Conservation (phyloP, 345 rosid genomes). For the Dipteronia sinensis region DNA sequence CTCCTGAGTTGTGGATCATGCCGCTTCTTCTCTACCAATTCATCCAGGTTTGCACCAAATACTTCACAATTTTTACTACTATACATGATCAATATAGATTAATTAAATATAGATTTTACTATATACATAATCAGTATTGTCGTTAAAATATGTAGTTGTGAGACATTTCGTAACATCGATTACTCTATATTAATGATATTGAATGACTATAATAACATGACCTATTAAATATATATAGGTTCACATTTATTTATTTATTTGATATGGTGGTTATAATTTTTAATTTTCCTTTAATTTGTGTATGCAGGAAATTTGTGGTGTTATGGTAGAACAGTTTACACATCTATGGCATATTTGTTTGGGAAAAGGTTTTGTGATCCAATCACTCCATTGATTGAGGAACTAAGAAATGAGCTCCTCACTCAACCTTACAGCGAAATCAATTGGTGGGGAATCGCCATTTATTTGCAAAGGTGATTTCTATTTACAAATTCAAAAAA, state of each 20-base stretch:
- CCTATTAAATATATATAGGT: too few relatives aligned
- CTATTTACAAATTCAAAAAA: not conserved
- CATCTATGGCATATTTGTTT: not conserved
- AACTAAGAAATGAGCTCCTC: not conserved
- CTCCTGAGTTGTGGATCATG: not conserved
- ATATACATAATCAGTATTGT: too few relatives aligned
- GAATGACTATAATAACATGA: too few relatives aligned
- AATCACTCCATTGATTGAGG: not conserved
- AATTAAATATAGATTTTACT: too few relatives aligned
- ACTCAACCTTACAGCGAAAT: not conserved
- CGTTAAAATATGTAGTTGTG: too few relatives aligned
- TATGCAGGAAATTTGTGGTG: slow-evolving; percentile 12
- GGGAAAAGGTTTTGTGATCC: not conserved
- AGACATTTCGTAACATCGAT: too few relatives aligned
- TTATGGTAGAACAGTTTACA: not conserved
- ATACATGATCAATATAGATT: too few relatives aligned
- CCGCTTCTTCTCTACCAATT: not conserved
- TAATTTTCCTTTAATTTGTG: not conserved
- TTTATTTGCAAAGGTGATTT: not conserved
- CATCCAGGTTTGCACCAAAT: not conserved
- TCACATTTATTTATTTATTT: too few relatives aligned
- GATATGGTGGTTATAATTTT: not conserved
- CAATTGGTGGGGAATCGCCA: slow-evolving; percentile 5
- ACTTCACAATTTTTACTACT: not conserved
- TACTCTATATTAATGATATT: too few relatives aligned